A percentile compares a stretch with the other conserved stretches of the same genome.
These are phyloP conservation scores for Aaosphaeria pasadenensis DNA, from an alignment of 2,329 filamentous ascomycete species.

Conservation along the genomic window DNA sequence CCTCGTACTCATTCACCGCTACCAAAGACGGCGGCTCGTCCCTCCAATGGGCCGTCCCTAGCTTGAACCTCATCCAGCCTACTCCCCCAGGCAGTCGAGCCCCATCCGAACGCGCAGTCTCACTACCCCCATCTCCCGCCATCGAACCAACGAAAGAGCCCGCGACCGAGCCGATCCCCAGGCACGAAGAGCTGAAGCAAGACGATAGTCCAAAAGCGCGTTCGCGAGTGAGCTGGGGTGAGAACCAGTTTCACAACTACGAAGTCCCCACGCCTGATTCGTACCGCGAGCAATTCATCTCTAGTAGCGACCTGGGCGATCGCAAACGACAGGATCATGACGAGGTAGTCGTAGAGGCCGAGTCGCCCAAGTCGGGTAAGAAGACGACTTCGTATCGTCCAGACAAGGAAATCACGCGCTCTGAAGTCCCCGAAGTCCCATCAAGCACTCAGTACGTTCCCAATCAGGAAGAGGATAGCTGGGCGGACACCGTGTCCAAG, in stretches of 20 bases:
- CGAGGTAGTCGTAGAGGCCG: slow-evolving; percentile 40
- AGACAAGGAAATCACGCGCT: slow-evolving; percentile 13
- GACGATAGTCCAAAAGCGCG: background rate
- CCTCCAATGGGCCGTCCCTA: slow-evolving; percentile 45
- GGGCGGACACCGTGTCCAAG: slow-evolving; percentile 20
- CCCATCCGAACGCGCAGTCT: slow-evolving; percentile 35
- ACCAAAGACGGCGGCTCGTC: slow-evolving; percentile 37
- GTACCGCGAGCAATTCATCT: slow-evolving; percentile 36
- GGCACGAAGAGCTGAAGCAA: slow-evolving; percentile 18
- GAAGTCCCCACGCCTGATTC: slow-evolving; percentile 46
- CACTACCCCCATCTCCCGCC: slow-evolving; percentile 32
- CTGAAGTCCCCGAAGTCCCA: slow-evolving; percentile 18
- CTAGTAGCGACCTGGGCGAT: slow-evolving; percentile 24
- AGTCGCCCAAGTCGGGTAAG: slow-evolving; percentile 26
- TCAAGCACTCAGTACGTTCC: slow-evolving; percentile 28
- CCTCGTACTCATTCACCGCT: slow-evolving; percentile 38
- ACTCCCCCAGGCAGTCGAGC: slow-evolving; percentile 55
- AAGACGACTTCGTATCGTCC: slow-evolving; percentile 30
- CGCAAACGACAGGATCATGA: slow-evolving; percentile 25
- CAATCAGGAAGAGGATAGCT: slow-evolving; percentile 22
- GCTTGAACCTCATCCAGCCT: slow-evolving; percentile 56
- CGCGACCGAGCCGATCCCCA: slow-evolving; percentile 16
- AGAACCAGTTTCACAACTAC: slow-evolving; percentile 46
- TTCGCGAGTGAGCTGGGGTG: slow-evolving; percentile 47
- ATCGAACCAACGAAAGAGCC: slow-evolving; percentile 24